Evolutionary conservation across 1,284 basidiomycete species (phyloP), one percentile per base, ranked within the genome.

Genomic region (Ustilago nuda): DNA sequence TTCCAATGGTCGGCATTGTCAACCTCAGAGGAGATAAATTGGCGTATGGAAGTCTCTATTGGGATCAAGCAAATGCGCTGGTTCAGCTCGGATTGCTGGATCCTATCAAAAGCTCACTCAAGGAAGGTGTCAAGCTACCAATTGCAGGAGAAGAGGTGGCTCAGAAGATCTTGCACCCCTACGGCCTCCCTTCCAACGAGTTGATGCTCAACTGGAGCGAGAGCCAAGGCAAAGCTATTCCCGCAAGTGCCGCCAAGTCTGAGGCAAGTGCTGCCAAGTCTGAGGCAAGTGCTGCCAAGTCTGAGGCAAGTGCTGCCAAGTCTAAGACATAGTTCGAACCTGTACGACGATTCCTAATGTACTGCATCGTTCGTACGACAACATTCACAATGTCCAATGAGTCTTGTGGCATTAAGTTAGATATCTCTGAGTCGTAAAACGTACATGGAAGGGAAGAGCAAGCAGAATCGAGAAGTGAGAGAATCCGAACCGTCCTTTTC

Each of bases 1-100:
- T 68, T 30, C 71, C 71, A 5, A 73, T 73, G 65, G 71, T 73
- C 1, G 71, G 71, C 8, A 67, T 73, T 32, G 71, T 73, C 50
- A 73, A 73, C 17, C 37, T 73, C n/a, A 55, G 71, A 30, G 71
- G 71, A 7, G 65, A 73, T 45, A 73, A 73, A 46, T n/a, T 73
- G 32, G 71, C 71, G 0, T 73, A 68, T 55, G 71, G 68, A 32
- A 73, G 66, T 13, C 36, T 73, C 17, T 73, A 73, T n/a, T 73
- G 71, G 66, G 71, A 73, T 32, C 71, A 73, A 15, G 61, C 65
- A 4, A 73, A 73, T 23, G 57, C 71, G 15, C 36, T 73, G 4
- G 61, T 66, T 1, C 71, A 73, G 19, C 33, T 73, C 0, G 65
- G 58, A 4, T 48, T 73, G 9, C 37, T 73, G 9, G 57, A 73